Base-by-base conservation (phyloP, 352 stramenopile species). In the Pythium myriotylum region DNA sequence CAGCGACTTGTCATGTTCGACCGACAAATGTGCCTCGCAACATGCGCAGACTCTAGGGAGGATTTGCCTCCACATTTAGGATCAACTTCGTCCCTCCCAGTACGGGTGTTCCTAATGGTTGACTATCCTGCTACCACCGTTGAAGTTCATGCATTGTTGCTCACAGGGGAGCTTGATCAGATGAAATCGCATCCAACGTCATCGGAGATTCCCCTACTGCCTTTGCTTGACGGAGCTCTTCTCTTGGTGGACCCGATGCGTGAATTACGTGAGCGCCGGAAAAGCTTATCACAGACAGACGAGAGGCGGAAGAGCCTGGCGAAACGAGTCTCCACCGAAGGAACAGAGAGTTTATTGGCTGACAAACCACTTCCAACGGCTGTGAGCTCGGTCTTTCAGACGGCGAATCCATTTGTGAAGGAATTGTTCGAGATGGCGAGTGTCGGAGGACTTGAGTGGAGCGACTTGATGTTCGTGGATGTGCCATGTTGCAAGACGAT, bases 391-490 rank as follows among this genome's bases (percentile, higher is more conserved):
- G 55, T 78, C 6, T 88, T 88, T 56, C 67, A 83, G 29, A 68
- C 66, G 0, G 55, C 70, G 7, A 87, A 83, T 59, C 43, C 49
- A 14, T 54, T 83, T 8, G 64, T 87, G 5, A 66, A 64, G 20
- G 48, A 67, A 5, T 71, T 87, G 8, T 81, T 78, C 32, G 65
- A 82, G 16, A 69, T 70, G 20, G 59, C 76, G 1, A 62, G 29
- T 16, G 60, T 81, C 16, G 77, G 81, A 3, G 78, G 81, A 0
- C 54, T 92, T 23, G 74, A 88, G 65, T 91, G 84, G 84, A 90
- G 71, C n/a, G 84, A 91, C 62, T 90, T 92, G 55, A 66, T 75
- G n/a, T 89, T 91, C 54, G 71, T 78, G 0, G 71, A 82, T 24
- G 27, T 92, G 19, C 22, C 52, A 27, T 84, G 74, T 47, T 66